phyloP scores from a whole-genome alignment of 495 filamentous ascomycete species.

The Parmelia sp. region DNA sequence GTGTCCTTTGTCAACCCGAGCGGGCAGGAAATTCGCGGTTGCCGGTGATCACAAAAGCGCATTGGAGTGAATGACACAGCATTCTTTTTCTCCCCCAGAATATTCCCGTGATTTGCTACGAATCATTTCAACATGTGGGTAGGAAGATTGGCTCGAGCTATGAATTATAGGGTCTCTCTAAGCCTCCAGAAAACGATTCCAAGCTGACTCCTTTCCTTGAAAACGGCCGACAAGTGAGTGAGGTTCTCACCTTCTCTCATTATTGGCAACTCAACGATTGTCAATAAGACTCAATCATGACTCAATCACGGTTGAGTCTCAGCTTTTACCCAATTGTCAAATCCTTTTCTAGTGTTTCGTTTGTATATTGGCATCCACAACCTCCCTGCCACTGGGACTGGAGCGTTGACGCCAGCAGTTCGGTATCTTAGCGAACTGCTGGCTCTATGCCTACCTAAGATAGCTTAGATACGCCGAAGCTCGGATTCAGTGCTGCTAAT shows the following conservation, averaged over 20 bases:
- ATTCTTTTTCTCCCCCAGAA: not conserved
- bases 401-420: not conserved
- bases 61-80: not conserved
- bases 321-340: not conserved
- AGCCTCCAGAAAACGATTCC: not conserved
- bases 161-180: too few relatives aligned
- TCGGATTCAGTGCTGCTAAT: not conserved
- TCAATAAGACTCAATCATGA: not conserved
- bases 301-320: not conserved
- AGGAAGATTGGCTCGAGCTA: too few relatives aligned
- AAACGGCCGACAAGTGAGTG: not conserved
- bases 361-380: not conserved
- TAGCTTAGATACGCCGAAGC: not conserved
- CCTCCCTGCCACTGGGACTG: not conserved
- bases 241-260: not conserved
- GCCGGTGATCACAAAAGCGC: not conserved
- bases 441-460: not conserved
- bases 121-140: not conserved
- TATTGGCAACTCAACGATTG: not conserved
- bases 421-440: not conserved
- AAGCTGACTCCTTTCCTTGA: not conserved
- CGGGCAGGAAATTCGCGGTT: conserved; percentile 1
- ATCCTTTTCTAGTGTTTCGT: not conserved
- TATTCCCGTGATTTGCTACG: not conserved
- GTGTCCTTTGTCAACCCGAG: not conserved